A percentile compares a stretch with the other conserved stretches of the same genome.
Evolutionary conservation across 2,329 filamentous ascomycete genomes (phyloP).

Genomic region (Beauveria varroae): DNA sequence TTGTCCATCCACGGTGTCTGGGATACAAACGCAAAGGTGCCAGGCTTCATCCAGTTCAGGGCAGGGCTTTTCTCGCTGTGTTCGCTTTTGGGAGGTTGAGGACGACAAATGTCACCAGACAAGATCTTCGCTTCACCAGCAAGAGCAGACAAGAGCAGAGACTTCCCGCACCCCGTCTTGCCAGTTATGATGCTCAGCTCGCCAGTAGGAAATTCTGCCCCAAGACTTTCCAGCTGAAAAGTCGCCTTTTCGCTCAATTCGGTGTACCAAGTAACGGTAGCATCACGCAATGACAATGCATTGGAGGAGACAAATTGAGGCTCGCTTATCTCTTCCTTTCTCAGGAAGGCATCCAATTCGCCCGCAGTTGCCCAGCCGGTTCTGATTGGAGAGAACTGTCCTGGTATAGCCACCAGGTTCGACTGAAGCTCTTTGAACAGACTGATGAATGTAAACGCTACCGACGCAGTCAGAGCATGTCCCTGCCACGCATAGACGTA

Average conservation of each 20-base stretch:
- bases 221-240: slow-evolving; percentile 5
- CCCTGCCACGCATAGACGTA: neutral
- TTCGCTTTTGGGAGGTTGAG: neutral
- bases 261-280: neutral
- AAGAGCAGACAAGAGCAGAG: slow-evolving; percentile 7
- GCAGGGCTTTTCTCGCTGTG: neutral
- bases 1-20: slow-evolving; percentile 77
- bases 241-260: neutral
- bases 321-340: neutral
- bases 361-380: slow-evolving; percentile 7
- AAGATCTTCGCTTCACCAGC: slow-evolving; percentile 9
- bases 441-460: slow-evolving; percentile 12
- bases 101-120: slow-evolving; percentile 8
- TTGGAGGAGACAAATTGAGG: neutral
- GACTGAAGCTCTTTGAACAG: slow-evolving; percentile 11
- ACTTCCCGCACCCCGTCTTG: slow-evolving; percentile 12
- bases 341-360: slow-evolving; percentile 9
- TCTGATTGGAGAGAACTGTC: neutral
- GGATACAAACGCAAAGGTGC: slow-evolving; percentile 24
- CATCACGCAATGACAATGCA: neutral
- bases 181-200: slow-evolving; percentile 11
- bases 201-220: slow-evolving; percentile 7
- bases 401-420: neutral
- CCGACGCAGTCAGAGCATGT: neutral
- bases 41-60: neutral